These are phyloP conservation scores for Colletotrichum abscissum DNA, from an alignment of 2,329 filamentous ascomycete genomes.

Conservation along the genomic window DNA sequence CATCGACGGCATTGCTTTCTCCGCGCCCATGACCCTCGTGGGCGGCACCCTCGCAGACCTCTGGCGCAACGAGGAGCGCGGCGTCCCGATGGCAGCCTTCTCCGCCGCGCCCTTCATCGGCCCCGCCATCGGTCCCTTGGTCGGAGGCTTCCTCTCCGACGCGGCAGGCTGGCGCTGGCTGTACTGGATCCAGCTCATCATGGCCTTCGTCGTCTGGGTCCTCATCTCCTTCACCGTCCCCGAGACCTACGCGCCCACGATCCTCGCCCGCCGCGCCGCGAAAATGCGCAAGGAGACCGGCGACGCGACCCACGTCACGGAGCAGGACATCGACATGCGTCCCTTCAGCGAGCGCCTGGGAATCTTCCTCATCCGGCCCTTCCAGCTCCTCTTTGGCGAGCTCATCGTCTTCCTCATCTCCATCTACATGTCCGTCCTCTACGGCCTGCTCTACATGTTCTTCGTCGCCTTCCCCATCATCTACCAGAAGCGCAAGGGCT, in stretches of 20 bases:
- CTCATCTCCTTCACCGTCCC: conserved; percentile 89
- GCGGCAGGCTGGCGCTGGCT: conserved; percentile 83
- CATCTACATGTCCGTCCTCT: conserved; percentile 87
- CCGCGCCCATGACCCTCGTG: conserved; percentile 87
- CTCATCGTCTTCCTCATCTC: conserved; percentile 87
- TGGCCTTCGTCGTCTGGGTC: conserved; percentile 76
- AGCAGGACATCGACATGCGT: conserved; percentile 81
- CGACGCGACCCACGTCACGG: conserved; percentile 77
- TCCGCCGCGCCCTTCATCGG: conserved; percentile 86
- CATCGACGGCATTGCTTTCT: conserved; percentile 87
- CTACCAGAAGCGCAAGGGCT: conserved; percentile 84
- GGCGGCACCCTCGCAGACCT: conserved; percentile 85
- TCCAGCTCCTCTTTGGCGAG: conserved; percentile 87
- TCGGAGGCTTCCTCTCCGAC: conserved; percentile 81
- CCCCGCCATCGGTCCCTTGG: conserved; percentile 80
- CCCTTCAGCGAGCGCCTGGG: conserved; percentile 75
- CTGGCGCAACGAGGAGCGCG: conserved; percentile 86
- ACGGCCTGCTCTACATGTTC: conserved; percentile 81
- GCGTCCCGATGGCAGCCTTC: conserved; percentile 89
- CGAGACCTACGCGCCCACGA: conserved; percentile 86
- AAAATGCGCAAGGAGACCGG: conserved; percentile 78
- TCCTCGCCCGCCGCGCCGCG: conserved; percentile 76
- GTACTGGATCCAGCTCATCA: conserved; percentile 88
- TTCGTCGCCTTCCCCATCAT: conserved; percentile 78
- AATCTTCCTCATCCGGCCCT: conserved; percentile 83